Conservation (phyloP, 352 stramenopile species). For the Aphanomyces invadans region DNA sequence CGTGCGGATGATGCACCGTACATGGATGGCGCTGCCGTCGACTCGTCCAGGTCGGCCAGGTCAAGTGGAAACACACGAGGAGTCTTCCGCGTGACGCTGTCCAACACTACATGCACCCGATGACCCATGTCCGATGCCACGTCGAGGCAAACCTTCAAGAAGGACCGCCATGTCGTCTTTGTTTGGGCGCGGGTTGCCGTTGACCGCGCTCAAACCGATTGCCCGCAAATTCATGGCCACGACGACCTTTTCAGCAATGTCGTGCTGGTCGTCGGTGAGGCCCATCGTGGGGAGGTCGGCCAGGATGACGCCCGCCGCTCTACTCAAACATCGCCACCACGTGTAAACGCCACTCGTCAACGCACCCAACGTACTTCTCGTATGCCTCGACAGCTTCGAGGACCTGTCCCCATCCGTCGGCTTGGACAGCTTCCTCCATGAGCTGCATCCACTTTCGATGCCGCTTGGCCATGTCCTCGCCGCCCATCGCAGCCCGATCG, state of each 20-base stretch:
- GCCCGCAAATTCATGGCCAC: slow-evolving; percentile 41
- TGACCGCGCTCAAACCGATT: slow-evolving; percentile 48
- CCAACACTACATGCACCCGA: slow-evolving; percentile 31
- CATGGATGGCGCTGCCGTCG: slow-evolving; percentile 29
- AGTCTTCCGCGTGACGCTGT: slow-evolving; percentile 31
- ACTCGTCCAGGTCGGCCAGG: slow-evolving; percentile 23
- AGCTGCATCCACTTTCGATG: slow-evolving; percentile 48
- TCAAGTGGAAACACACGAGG: slow-evolving; percentile 39
- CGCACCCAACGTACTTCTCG: slow-evolving; percentile 37
- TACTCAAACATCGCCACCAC: not conserved
- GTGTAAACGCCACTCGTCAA: not conserved
- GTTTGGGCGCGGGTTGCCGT: slow-evolving; percentile 42
- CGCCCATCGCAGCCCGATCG: not conserved
- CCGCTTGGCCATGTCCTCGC: slow-evolving; percentile 1
- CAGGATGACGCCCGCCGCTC: not conserved
- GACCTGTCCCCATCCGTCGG: slow-evolving; percentile 58
- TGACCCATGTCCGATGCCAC: not conserved
- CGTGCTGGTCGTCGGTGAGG: not conserved
- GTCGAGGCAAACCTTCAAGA: slow-evolving; percentile 33
- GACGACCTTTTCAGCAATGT: slow-evolving; percentile 15
- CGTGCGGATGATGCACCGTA: no score
- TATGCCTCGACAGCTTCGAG: slow-evolving; percentile 72
- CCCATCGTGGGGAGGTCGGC: not conserved
- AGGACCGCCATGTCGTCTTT: slow-evolving; percentile 66
- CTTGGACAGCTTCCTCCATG: slow-evolving; percentile 51